These are phyloP conservation scores for Aspergillus ibericus DNA, from an alignment of 2,329 filamentous ascomycete species.

Conservation along the genomic window DNA sequence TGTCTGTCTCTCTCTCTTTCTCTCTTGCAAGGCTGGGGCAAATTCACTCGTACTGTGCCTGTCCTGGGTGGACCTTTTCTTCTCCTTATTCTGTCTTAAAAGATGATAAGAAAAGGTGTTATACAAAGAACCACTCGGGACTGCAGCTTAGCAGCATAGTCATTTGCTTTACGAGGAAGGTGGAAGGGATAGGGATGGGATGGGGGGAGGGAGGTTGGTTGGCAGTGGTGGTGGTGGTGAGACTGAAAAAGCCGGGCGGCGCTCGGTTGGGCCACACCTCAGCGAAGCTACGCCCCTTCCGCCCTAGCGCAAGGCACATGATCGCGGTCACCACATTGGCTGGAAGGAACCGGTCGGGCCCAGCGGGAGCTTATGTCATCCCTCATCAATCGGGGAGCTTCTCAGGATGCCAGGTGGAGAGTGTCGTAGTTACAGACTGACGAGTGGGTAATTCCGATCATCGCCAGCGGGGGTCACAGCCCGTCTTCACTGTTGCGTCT, in stretches of 20 bases:
- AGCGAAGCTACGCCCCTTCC: conserved; percentile 11
- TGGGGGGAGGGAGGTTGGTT: conserved; percentile 7
- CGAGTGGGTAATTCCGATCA: not conserved
- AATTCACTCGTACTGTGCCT: conserved; percentile 20
- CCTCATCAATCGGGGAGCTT: conserved; percentile 19
- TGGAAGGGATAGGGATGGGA: conserved; percentile 13
- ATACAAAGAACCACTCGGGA: conserved; percentile 37
- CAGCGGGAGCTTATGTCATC: conserved; percentile 28
- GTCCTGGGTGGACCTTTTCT: conserved; percentile 18
- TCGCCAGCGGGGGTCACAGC: not conserved
- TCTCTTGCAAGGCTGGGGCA: conserved; percentile 7
- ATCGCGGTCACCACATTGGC: conserved; percentile 2
- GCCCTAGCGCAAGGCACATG: conserved; percentile 18
- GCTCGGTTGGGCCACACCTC: conserved; percentile 18
- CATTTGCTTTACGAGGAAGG: conserved; percentile 42
- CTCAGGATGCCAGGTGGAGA: conserved; percentile 34
- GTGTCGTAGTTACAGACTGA: conserved; percentile 1
- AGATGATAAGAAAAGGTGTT: conserved; percentile 31
- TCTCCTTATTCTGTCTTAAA: conserved; percentile 30
- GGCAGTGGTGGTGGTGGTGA: conserved; percentile 23
- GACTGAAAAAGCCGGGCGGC: conserved; percentile 24
- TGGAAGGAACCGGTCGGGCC: not conserved
- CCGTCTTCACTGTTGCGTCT: not conserved
- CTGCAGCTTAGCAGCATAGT: conserved; percentile 36
- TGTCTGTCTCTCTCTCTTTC: conserved; percentile 10